A percentile compares a stretch with the other conserved stretches of the same genome.
Conservation (phyloP, 1,139 yeast species). For the Hyphopichia buzzinii region DNA sequence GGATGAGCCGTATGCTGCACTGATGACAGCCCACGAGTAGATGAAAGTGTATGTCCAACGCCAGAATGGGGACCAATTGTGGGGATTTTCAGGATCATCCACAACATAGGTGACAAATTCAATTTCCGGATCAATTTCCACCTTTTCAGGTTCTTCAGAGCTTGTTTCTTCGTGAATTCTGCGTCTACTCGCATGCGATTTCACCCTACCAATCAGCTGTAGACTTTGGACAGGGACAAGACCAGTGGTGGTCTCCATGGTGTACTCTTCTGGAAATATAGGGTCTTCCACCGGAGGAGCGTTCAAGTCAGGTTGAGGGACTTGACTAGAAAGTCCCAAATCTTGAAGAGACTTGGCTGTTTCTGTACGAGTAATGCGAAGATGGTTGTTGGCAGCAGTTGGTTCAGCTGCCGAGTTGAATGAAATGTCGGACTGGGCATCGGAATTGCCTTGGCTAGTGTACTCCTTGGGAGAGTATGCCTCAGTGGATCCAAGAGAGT, state of each 20-base stretch:
- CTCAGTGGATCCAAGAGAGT: conserved; percentile 4
- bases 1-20: conserved; percentile 89
- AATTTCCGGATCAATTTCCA: conserved; percentile 56
- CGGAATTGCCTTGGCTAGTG: conserved; percentile 23
- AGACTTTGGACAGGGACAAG: conserved; percentile 76
- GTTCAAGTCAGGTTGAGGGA: conserved; percentile 53
- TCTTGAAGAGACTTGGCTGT: conserved; percentile 66
- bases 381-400: conserved; percentile 6
- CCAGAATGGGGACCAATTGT: conserved; percentile 62
- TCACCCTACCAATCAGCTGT: conserved; percentile 61
- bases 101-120: conserved; percentile 79
- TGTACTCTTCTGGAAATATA: conserved; percentile 89
- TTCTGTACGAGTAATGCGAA: conserved; percentile 47
- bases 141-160: conserved; percentile 11
- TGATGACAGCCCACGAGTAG: conserved; percentile 67
- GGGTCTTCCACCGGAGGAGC: conserved; percentile 63
- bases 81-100: conserved; percentile 83
- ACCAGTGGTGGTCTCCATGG: conserved; percentile 83
- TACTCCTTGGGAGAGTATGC: conserved; percentile 2
- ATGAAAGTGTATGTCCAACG: conserved; percentile 71
- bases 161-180: conserved; percentile 10
- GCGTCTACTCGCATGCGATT: conserved; percentile 26
- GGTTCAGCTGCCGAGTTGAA: conserved; percentile 4
- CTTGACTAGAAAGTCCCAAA: conserved; percentile 53
- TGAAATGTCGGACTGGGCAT: conserved; percentile 44